Evolutionary conservation across 331 rosid genomes (phyloP).

Genomic region (Ulmus americana): DNA sequence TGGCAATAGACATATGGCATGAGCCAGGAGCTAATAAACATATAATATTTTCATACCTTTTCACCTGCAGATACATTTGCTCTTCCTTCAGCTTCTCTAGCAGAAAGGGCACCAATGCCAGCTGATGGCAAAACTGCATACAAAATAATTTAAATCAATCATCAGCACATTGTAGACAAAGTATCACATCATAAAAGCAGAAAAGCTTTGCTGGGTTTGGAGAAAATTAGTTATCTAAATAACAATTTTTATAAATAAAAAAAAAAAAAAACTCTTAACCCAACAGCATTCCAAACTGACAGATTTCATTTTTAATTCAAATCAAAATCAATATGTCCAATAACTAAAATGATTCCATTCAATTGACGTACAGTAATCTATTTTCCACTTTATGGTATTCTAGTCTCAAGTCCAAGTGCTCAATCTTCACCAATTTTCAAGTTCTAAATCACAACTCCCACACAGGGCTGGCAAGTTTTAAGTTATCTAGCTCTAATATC

Average conservation of each 20-base stretch:
- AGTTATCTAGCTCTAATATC: no score
- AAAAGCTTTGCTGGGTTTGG: neutral
- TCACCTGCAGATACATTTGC: constrained; percentile 76
- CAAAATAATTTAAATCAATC: neutral
- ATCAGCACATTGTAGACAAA: constrained; percentile 12
- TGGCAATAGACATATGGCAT: neutral
- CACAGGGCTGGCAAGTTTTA: no score
- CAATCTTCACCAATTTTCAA: no score
- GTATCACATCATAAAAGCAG: neutral
- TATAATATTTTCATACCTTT: constrained; percentile 47
- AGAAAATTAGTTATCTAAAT: neutral
- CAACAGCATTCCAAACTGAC: no score
- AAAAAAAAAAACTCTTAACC: no score
- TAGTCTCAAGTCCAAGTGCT: no score
- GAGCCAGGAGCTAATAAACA: neutral
- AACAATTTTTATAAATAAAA: neutral
- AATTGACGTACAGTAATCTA: neutral
- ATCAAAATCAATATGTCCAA: no score
- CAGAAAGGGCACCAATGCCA: constrained; percentile 88
- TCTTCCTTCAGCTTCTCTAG: constrained; percentile 96
- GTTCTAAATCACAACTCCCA: no score
- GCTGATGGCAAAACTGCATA: constrained; percentile 87
- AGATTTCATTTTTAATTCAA: no score
- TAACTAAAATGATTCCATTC: neutral
- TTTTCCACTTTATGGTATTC: neutral